Conservation (phyloP, 2,329 filamentous ascomycete species). For the Rhexocercosporidium sp. region DNA sequence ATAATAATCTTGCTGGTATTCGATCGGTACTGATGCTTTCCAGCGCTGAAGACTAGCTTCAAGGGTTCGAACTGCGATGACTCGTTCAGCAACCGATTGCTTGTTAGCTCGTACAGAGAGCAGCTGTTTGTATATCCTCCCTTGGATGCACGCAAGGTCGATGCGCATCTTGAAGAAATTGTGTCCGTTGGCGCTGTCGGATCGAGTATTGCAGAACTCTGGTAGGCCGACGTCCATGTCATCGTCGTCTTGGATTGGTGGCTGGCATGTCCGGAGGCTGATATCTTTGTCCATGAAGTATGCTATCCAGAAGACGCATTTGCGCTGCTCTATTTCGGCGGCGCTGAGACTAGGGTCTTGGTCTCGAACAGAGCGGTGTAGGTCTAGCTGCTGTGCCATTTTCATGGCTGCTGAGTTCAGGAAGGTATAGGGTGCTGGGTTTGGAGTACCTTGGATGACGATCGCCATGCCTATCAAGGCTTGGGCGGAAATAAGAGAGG, state of each 20-base stretch:
- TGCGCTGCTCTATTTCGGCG: slow-evolving; percentile 44
- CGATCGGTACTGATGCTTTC: slow-evolving; percentile 23
- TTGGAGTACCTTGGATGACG: slow-evolving; percentile 35
- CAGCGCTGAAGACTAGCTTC: slow-evolving; percentile 24
- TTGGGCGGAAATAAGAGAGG: slow-evolving; percentile 31
- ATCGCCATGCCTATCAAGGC: slow-evolving; percentile 39
- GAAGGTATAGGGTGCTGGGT: slow-evolving; percentile 26
- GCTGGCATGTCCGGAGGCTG: slow-evolving; percentile 62
- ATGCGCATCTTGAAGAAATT: slow-evolving; percentile 29
- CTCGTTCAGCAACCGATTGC: slow-evolving; percentile 22
- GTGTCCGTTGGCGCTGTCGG: background rate
- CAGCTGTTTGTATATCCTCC: slow-evolving; percentile 35
- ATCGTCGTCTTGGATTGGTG: slow-evolving; percentile 67
- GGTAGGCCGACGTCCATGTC: slow-evolving; percentile 47
- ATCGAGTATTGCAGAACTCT: background rate
- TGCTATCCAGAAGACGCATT: slow-evolving; percentile 69
- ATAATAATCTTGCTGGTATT: slow-evolving; percentile 20
- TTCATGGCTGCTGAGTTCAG: slow-evolving; percentile 35
- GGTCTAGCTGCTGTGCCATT: slow-evolving; percentile 34
- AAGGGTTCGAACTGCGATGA: slow-evolving; percentile 23
- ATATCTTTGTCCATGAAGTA: slow-evolving; percentile 70
- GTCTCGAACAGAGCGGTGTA: slow-evolving; percentile 29
- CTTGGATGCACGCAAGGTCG: slow-evolving; percentile 35
- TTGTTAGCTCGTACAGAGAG: slow-evolving; percentile 32
- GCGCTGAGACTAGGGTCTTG: slow-evolving; percentile 17